Evolutionary conservation across 345 rosid species (phyloP).

Genomic region (Pseudoturritis turrita): DNA sequence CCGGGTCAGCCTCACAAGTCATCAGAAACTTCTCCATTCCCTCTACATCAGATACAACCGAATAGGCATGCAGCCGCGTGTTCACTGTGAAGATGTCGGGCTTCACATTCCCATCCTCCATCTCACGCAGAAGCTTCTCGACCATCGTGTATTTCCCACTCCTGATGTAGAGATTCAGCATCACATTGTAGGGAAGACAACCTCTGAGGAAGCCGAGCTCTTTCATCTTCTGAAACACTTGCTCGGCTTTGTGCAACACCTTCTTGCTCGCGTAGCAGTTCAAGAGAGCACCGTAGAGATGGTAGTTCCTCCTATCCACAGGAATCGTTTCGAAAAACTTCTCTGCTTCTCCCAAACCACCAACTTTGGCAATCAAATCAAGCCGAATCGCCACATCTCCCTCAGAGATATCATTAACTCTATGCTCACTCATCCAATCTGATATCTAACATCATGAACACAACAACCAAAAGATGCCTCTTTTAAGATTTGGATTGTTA

Average conservation of each 20-base stretch:
- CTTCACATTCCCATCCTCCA: conserved; percentile 42
- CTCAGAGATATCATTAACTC: conserved; percentile 13
- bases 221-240: conserved; percentile 34
- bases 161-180: conserved; percentile 49
- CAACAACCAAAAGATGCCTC: not conserved
- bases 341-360: conserved; percentile 41
- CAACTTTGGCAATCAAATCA: conserved; percentile 50
- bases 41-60: conserved; percentile 35
- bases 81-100: conserved; percentile 35
- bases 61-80: conserved; percentile 53
- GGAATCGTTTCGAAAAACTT: conserved; percentile 37
- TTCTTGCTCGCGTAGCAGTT: conserved; percentile 43
- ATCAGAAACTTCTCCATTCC: conserved; percentile 51
- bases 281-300: conserved; percentile 48
- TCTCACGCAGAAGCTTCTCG: conserved; percentile 45
- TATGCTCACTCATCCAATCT: conserved; percentile 39
- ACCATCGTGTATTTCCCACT: conserved; percentile 35
- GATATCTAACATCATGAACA: conserved; percentile 35
- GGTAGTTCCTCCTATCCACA: conserved; percentile 15
- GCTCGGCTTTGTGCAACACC: conserved; percentile 45
- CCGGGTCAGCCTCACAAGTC: conserved; percentile 43
- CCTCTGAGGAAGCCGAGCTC: conserved; percentile 27
- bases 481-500: not conserved
- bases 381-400: conserved; percentile 48
- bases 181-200: conserved; percentile 44